Evolutionary conservation across 108 stramenopile species (phyloP), one percentile per base, ranked within the genome.

Genomic region (Pseudonitzschia pungens): DNA sequence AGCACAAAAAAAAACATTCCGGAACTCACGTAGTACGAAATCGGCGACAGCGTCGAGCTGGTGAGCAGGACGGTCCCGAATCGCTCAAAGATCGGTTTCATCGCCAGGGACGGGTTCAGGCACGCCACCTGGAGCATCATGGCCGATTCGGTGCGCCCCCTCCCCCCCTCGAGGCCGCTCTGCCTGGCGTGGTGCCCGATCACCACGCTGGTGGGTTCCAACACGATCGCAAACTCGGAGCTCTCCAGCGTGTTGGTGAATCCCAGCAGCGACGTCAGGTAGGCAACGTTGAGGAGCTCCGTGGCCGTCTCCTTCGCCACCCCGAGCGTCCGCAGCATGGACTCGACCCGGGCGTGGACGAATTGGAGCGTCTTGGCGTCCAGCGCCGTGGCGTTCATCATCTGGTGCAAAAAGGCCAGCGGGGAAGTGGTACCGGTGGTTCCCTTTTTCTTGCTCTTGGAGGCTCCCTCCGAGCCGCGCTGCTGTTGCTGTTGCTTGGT

Each of bases 61-160:
- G 96, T 97, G 41, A 97, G 93, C 21, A 96, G 68, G 27, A 97
- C 95, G 50, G 84, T 90, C 26, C 80, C 80, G 74, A 96, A 97
- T 20, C 95, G 79, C 71, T 97, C 89, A 73, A 96, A 94, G 21
- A 97, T 86, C n/a, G 94, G 95, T 41, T 85, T 83, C 71, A 97
- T 93, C 1, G 97, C 97, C 62, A 97, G 71, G 5, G 95, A 95
- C 0, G 96, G 86, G 76, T 97, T 96, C 12, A 96, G 71, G 76
- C 95, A 96, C 11, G 90, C 87, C 62, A 96, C 84, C 29, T 93
- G 89, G 29, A 96, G 83, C n/a, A 86, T 81, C 24, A 86, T 86
- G 62, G 81, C 86, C 1, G 16, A 48, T 48, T 48, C 45, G 45
- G 3, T 36, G 36, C 36, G 36, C 6, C 4, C 14, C 14, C 45